Base-by-base conservation (phyloP, 169 alveolate genomes). In the Plasmodium vivax region DNA sequence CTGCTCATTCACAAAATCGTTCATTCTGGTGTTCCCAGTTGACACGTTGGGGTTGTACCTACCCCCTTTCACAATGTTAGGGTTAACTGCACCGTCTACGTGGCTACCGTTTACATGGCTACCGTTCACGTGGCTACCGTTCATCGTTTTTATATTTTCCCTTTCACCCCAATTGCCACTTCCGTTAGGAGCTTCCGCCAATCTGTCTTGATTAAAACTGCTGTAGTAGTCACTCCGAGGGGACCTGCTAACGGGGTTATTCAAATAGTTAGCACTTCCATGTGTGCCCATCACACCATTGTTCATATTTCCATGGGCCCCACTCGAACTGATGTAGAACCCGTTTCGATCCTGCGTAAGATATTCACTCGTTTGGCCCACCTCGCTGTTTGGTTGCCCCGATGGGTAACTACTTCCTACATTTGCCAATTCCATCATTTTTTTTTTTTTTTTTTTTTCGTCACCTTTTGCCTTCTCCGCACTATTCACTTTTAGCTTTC, bases 401-500 rank as follows among this genome's bases (percentile, higher is more conserved):
- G 92, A 36, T 8, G 23, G 45, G 30, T 38, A 62, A 83, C 34
- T 83, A 36, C 51, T 68, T 19, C 51, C 45, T 14, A 14, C 47
- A 68, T 83, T 68, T 62, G 72, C 58, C 38, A 30, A 62, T 41
- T 62, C 34, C 75, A 62, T 62, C 36, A 1, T 62, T 62, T 27
- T 38, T 68, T 83, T 83, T 36, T 83, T 68, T n/a, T n/a, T 68
- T 10, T 47, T 68, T 62, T 68, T 83, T 83, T 71, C 92, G 10
- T 32, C 92, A 62, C 16, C 8, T 45, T 32, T 83, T 58, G 45
- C 12, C 41, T 34, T n/a, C 14, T 83, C 81, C 16, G 68, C 34
- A 83, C 36, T 30, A 80, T 45, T 41, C 19, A 8, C 36, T 27
- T 79, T 79, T 79, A 41, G 30, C 36, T 79, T 79, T 36, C 56